A percentile compares a stretch with the other conserved stretches of the same genome.
Evolutionary conservation across 164 flowering plant genomes (phyloP).

Genomic region (Nymphaea thermarum): DNA sequence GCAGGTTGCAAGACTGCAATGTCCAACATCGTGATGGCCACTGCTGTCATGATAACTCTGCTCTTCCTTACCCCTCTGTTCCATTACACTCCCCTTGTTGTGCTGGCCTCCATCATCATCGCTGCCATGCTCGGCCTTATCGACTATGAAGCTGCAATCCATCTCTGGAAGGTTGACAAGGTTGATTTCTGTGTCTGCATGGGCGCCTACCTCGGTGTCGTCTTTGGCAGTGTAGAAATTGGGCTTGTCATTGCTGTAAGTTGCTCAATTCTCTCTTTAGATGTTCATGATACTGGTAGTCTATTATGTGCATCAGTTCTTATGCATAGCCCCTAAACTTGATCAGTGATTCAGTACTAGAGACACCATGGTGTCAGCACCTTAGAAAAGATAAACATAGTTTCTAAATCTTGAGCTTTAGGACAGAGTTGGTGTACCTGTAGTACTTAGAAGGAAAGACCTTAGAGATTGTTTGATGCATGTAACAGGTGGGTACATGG

Average conservation of each 20-base stretch:
- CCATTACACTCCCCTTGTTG: slow-evolving; percentile 72
- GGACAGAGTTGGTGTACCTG: too few relatives aligned
- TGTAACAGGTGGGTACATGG: too few relatives aligned
- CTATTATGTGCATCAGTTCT: not conserved
- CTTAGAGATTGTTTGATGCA: too few relatives aligned
- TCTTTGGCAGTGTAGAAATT: slow-evolving; percentile 47
- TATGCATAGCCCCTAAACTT: too few relatives aligned
- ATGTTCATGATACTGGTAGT: not conserved
- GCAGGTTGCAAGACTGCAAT: slow-evolving; percentile 74
- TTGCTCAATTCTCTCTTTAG: not conserved
- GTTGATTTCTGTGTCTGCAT: slow-evolving; percentile 58
- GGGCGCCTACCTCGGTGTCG: slow-evolving; percentile 46
- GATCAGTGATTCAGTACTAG: too few relatives aligned
- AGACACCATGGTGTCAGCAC: too few relatives aligned
- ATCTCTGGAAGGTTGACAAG: slow-evolving; percentile 62
- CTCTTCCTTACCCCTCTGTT: slow-evolving; percentile 59
- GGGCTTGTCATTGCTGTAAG: slow-evolving; percentile 49
- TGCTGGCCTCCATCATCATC: slow-evolving; percentile 57
- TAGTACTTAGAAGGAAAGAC: too few relatives aligned
- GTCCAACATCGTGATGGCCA: slow-evolving; percentile 74
- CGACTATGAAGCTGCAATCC: slow-evolving; percentile 46
- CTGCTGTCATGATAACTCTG: slow-evolving; percentile 51
- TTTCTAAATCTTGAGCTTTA: too few relatives aligned
- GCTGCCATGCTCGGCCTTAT: slow-evolving; percentile 66
- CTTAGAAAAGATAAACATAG: too few relatives aligned